A percentile compares a stretch with the other conserved stretches of the same genome.
Conservation (phyloP, 352 stramenopile species). For the Globisporangium megalacanthum region DNA sequence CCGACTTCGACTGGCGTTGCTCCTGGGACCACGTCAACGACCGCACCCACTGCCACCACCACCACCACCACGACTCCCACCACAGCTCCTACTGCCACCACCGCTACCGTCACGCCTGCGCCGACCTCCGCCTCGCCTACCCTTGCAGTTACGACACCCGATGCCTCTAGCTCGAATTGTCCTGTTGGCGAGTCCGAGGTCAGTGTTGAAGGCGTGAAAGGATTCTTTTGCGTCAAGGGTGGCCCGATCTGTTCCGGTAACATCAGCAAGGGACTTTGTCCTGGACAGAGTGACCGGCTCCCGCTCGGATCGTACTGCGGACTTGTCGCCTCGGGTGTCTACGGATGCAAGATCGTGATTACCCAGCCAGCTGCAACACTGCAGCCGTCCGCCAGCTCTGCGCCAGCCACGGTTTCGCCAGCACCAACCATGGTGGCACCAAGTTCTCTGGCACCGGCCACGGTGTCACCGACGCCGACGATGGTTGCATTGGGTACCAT, state of each 20-base stretch:
- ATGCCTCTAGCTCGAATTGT: constrained; percentile 2
- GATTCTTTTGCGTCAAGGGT: constrained; percentile 12
- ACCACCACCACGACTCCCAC: too few relatives aligned
- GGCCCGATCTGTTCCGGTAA: constrained; percentile 9
- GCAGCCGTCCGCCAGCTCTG: not conserved
- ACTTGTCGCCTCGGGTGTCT: constrained; percentile 14
- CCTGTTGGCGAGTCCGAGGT: not conserved
- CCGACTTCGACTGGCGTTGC: too few relatives aligned
- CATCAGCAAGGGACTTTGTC: constrained; percentile 9
- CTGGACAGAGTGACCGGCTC: constrained; percentile 6
- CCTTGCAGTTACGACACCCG: not conserved
- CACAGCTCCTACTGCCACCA: not conserved
- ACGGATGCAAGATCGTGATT: constrained; percentile 15
- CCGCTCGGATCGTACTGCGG: constrained; percentile 15
- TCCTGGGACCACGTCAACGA: too few relatives aligned
- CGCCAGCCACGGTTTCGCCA: too few relatives aligned
- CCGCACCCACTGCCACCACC: too few relatives aligned
- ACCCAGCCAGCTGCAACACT: constrained; percentile 1
- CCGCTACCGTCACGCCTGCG: not conserved
- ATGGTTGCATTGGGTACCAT: not conserved
- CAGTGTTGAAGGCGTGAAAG: constrained; percentile 9
- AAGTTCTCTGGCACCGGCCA: not conserved
- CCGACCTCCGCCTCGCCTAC: not conserved
- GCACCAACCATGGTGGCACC: too few relatives aligned
- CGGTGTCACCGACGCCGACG: not conserved